Evolutionary conservation across 345 rosid species (phyloP), one percentile per base, ranked within the genome.

Genomic region (Citrus australasica): DNA sequence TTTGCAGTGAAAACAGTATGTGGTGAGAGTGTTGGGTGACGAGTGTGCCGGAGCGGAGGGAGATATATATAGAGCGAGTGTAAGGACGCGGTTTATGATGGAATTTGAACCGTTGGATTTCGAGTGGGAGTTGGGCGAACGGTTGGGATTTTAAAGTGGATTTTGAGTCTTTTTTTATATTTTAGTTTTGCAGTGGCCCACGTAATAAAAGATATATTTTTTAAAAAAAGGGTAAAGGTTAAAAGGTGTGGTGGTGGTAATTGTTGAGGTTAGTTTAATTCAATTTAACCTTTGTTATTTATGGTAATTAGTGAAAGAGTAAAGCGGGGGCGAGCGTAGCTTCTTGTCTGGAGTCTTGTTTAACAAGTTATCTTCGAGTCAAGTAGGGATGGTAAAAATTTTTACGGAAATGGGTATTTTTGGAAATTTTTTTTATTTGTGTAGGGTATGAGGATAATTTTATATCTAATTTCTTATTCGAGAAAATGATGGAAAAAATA

Each of bases 31-130:
- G 25, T 3, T 62, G 60, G 69, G 40, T 28, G 5, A 28, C 2
- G 40, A 13, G 37, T 1, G 35, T 13, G 35, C 2, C 1, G 72
- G 30, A 37, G 30, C 0, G 24, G 46, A 38, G 62, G 22, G 21
- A 22, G 1, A 46, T 68, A 76, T 79, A 78, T 74, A 86, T 55
- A 74, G 76, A 71, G 65, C 74, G 78, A 71, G 60, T 10, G 74
- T 32, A 53, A 67, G 67, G 71, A 60, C 37, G 46, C 28, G 37
- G 71, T 37, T 56, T 51, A 19, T 64, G 61, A 67, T 46, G 63
- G 61, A 25, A 24, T 69, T 5, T 66, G 11, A 42, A 17, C 79
- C 85, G 78, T 82, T 75, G 6, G 85, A 79, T 77, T 8, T 38
- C 4, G 1, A 32, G 2, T 22, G 0, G 1, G 4, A 1, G 28